Evolutionary conservation across 495 filamentous ascomycete genomes (phyloP).

Genomic region (Sabuloglossum arenarium): DNA sequence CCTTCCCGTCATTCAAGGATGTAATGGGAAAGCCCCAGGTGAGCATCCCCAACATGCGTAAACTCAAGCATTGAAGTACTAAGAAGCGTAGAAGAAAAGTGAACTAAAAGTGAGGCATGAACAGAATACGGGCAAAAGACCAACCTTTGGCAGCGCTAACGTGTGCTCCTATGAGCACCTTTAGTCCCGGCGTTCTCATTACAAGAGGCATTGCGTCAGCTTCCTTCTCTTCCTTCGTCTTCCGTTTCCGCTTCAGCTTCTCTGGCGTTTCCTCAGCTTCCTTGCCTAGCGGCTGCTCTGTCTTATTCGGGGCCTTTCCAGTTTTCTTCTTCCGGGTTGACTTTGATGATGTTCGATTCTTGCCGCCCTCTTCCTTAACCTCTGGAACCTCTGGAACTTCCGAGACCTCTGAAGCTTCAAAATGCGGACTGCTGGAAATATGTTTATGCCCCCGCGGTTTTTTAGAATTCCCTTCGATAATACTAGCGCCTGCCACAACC

Average conservation of each 20-base stretch:
- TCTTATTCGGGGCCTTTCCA: constrained; percentile 5
- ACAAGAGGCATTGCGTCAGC: constrained; percentile 37
- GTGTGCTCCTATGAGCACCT: constrained; percentile 81
- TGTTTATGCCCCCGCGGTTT: neutral
- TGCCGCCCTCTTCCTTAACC: neutral
- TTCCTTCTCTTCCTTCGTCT: constrained; percentile 13
- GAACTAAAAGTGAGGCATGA: neutral
- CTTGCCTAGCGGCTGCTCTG: neutral
- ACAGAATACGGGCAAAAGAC: constrained; percentile 7
- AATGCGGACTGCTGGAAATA: too few relatives aligned
- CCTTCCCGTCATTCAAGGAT: too few relatives aligned
- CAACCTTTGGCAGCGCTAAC: constrained; percentile 71
- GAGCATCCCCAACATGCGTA: too few relatives aligned
- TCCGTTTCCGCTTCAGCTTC: constrained; percentile 16
- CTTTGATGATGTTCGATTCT: neutral
- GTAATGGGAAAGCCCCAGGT: too few relatives aligned
- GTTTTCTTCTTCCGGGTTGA: constrained; percentile 9
- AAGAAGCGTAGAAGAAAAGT: neutral
- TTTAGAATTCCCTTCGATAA: neutral
- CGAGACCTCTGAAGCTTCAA: too few relatives aligned
- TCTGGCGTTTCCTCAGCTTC: constrained; percentile 5
- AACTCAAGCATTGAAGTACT: neutral
- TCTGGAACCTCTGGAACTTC: neutral
- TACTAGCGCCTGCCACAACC: neutral
- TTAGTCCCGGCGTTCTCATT: constrained; percentile 41